Conservation (phyloP, 1,284 basidiomycete genomes). For the Meira miltonrushii region DNA sequence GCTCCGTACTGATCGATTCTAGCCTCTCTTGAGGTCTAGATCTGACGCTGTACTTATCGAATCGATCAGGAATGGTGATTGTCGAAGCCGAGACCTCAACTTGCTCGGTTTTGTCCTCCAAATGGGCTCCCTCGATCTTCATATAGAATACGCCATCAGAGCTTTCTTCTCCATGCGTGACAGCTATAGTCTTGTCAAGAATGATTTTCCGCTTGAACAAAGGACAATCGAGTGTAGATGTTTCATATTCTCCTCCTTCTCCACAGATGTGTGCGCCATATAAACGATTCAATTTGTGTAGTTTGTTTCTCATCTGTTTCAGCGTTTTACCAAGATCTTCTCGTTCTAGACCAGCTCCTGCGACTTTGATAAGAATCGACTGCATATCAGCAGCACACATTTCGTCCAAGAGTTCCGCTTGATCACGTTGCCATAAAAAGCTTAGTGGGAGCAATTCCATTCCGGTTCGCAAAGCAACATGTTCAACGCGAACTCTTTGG, state of each 20-base stretch:
- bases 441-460: conserved; percentile 73
- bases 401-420: conserved; percentile 73
- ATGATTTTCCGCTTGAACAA: conserved; percentile 74
- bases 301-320: conserved; percentile 67
- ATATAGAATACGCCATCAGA: conserved; percentile 49
- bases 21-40: conserved; percentile 6
- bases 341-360: conserved; percentile 79
- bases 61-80: conserved; percentile 16
- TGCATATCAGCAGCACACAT: conserved; percentile 79
- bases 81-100: conserved; percentile 8
- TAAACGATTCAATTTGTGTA: conserved; percentile 67
- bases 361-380: conserved; percentile 88
- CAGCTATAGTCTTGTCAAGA: conserved; percentile 54
- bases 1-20: background rate
- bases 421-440: conserved; percentile 91
- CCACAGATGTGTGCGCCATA: conserved; percentile 94
- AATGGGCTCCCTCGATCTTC: conserved; percentile 23
- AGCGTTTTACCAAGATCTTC: conserved; percentile 74
- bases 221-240: conserved; percentile 81
- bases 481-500: conserved; percentile 91
- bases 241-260: conserved; percentile 98
- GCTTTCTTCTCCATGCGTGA: conserved; percentile 38
- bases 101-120: conserved; percentile 26
- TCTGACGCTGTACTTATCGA: conserved; percentile 25
- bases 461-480: conserved; percentile 63